Conservation (phyloP, 306 rosid species). For the Herpetospermum pedunculosum region DNA sequence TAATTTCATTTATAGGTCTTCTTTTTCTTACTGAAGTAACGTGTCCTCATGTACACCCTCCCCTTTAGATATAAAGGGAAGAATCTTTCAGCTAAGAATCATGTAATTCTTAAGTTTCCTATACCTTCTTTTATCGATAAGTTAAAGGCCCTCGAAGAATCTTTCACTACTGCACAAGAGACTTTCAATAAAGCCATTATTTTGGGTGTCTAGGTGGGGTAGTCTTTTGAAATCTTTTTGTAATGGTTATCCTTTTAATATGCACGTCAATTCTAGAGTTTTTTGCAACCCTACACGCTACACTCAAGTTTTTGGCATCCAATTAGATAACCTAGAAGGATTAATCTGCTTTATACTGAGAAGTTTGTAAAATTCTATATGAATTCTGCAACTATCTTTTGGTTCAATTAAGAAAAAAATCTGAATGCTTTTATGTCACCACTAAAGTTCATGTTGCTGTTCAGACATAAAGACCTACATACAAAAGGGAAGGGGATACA, state of each 20-base stretch:
- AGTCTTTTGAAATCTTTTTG: neutral
- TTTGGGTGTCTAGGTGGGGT: neutral
- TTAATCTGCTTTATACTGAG: neutral
- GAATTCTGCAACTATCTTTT: neutral
- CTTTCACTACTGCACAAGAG: neutral
- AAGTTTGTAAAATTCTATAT: constrained; percentile 7
- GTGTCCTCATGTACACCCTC: neutral
- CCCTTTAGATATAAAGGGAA: neutral
- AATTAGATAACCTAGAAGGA: too few relatives aligned
- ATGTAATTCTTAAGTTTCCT: neutral
- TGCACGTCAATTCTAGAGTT: neutral
- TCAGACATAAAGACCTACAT: neutral
- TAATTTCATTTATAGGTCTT: neutral
- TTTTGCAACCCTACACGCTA: neutral
- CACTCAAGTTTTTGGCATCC: too few relatives aligned
- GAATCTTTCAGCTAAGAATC: neutral
- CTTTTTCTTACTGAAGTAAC: neutral
- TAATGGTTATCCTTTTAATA: neutral
- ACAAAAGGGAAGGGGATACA: constrained; percentile 19
- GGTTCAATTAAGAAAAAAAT: neutral
- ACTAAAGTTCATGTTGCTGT: neutral
- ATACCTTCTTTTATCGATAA: neutral
- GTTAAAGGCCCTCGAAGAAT: neutral
- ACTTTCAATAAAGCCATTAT: neutral
- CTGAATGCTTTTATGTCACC: neutral